These are phyloP conservation scores for Fagus crenata DNA, from an alignment of 306 rosid species.

Conservation along the genomic window DNA sequence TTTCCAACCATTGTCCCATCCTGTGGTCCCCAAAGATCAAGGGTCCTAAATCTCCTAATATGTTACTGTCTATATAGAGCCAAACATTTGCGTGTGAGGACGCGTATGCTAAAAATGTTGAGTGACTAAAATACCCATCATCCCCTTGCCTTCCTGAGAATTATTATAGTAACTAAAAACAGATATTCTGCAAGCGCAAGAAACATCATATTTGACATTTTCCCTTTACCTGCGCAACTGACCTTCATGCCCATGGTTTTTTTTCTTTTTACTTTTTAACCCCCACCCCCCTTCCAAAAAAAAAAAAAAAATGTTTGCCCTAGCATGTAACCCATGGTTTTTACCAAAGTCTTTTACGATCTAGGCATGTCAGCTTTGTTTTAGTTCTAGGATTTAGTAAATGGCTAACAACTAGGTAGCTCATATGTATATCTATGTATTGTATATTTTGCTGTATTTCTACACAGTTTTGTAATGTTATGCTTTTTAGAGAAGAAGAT, in stretches of 20 bases:
- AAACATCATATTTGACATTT: background rate
- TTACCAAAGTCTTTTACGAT: slow-evolving; percentile 18
- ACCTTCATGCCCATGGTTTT: slow-evolving; percentile 11
- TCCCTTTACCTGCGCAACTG: slow-evolving; percentile 23
- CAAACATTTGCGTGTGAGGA: slow-evolving; percentile 12
- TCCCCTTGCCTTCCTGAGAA: background rate
- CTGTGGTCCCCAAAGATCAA: slow-evolving; percentile 14
- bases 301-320: background rate
- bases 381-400: slow-evolving; percentile 46
- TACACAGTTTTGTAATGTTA: slow-evolving; percentile 46
- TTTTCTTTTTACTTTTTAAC: background rate
- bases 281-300: background rate
- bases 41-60: slow-evolving; percentile 31
- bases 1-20: slow-evolving; percentile 41
- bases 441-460: slow-evolving; percentile 40
- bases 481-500: slow-evolving; percentile 34
- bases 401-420: slow-evolving; percentile 60
- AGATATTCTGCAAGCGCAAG: slow-evolving; percentile 33
- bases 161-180: background rate
- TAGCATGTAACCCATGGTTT: background rate
- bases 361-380: slow-evolving; percentile 45
- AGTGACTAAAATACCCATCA: slow-evolving; percentile 39
- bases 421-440: slow-evolving; percentile 43
- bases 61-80: slow-evolving; percentile 7
- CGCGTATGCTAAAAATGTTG: slow-evolving; percentile 19